Base-by-base conservation (phyloP, 805 yeast genomes). In the Wickerhamiella azymoides region DNA sequence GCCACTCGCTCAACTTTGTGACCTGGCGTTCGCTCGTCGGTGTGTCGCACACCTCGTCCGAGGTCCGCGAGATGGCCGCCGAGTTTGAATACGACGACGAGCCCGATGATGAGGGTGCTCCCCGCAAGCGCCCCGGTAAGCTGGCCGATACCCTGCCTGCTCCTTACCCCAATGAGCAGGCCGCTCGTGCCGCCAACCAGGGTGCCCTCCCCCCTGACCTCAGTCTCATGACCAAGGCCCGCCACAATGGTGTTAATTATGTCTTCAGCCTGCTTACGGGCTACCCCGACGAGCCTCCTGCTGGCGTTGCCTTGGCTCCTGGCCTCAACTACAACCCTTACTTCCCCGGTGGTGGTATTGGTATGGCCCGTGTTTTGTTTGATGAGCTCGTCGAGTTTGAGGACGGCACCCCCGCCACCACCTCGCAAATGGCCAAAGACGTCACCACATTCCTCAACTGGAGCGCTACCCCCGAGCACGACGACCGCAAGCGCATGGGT, bases 301-400 rank as follows among this genome's bases (percentile, higher is more conserved):
- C 96, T 27, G 98, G 98, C 73, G 96, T 84, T 50, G 74, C 66
- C 44, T 73, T 92, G 59, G 93, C 97, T 49, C 82, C 84, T 52
- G 98, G 98, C 54, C 68, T 94, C 52, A 92, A 92, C 80, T 92
- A 92, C 72, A 92, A 92, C 77, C 98, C 98, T 62, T 92, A 92
- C 76, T 92, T 92, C 95, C 97, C 98, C 66, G 97, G 97, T 71
- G 97, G 98, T 55, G 76, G 96, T 37, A 89, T 92, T 72, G 98
- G 96, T 58, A 92, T 92, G 98, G 97, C 84, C 64, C 84, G 98
- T 73, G 97, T 89, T 49, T 74, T 92, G 66, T 92, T 88, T 58
- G 98, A 92, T 64, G 98, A 84, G 55, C 74, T 92, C 62, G 98
- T 92, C 54, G 98, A 92, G 73, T 92, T 79, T 70, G 98, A 92